These are phyloP conservation scores for Fusarium newnesense DNA, from an alignment of 2,329 filamentous ascomycete species.

Conservation along the genomic window DNA sequence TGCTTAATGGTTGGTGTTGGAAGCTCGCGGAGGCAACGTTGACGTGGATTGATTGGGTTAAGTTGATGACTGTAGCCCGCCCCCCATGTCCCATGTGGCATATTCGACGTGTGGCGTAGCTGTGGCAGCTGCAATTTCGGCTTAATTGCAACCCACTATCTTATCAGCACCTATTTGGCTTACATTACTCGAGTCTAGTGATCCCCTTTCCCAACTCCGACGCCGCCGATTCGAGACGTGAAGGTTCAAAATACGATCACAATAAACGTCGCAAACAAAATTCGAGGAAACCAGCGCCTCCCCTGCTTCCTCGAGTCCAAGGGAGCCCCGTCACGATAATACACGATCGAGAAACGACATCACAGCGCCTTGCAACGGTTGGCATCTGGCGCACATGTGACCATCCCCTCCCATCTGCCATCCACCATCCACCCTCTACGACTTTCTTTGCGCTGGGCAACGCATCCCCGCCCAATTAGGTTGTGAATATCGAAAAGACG, in stretches of 20 bases:
- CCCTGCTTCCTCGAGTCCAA: background rate
- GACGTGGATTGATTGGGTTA: conserved; percentile 27
- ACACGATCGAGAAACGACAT: conserved; percentile 29
- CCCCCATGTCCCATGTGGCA: background rate
- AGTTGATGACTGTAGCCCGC: conserved; percentile 24
- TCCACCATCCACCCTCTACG: conserved; percentile 40
- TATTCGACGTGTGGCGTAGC: conserved; percentile 15
- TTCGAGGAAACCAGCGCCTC: background rate
- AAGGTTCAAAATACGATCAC: conserved; percentile 32
- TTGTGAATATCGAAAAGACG: conserved; percentile 22
- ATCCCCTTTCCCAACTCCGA: conserved; percentile 44
- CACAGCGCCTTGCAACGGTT: conserved; percentile 33
- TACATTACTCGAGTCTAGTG: conserved; percentile 40
- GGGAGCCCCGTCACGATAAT: conserved; percentile 12
- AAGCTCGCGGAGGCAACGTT: conserved; percentile 28
- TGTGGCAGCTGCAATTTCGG: conserved; percentile 38
- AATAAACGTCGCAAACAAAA: conserved; percentile 24
- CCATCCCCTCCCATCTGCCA: conserved; percentile 34
- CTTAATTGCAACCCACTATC: conserved; percentile 40
- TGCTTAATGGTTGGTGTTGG: conserved; percentile 8
- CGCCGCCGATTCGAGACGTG: conserved; percentile 38
- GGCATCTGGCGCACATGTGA: conserved; percentile 43
- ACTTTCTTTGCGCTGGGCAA: conserved; percentile 32
- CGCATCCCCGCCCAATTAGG: conserved; percentile 42
- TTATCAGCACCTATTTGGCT: conserved; percentile 41